Evolutionary conservation across 2,329 filamentous ascomycete genomes (phyloP), one percentile per base, ranked within the genome.

Genomic region (Sarocladiaceae sp.): DNA sequence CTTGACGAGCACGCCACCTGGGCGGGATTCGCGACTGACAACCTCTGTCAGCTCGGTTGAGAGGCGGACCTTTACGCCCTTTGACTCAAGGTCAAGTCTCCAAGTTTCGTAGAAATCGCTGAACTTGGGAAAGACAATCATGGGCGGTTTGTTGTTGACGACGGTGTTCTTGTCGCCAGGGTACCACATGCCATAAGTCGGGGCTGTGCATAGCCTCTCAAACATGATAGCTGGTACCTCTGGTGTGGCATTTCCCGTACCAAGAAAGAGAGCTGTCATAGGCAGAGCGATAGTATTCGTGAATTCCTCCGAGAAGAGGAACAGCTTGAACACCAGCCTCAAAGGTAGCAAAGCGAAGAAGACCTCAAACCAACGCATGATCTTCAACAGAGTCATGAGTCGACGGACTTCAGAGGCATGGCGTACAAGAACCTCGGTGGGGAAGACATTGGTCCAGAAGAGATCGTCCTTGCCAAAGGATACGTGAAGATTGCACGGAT

Each of bases 241-340:
- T 0, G 81, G 77, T 0, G 82, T 82, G 50, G 82, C 79, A 48
- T 85, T 85, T 2, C 82, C 81, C 0, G 82, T 85, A 1, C 83
- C 83, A 0, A 87, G 65, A 55, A 87, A 85, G 5, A 65, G 53
- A 1, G 62, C 62, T 3, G 62, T 64, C 61, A 65, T 65, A 6
- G 62, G 61, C 0, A 86, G 64, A 0, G 83, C 82, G 20, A 85
- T 71, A 59, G 85, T 76, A 52, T 85, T 81, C 15, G 73, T 74
- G 53, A 87, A 87, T 44, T 83, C 80, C 7, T 74, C 67, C 31
- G 72, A 80, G 60, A 85, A 85, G 37, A 73, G 64, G 59, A 83
- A 85, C 39, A 85, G 61, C 52, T 74, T 76, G 54, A 85, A 69
- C 50, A 85, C 68, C 5, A 76, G 59, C 50, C 76, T 78, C 52